These are phyloP conservation scores for Trichoderma asperellum DNA, from an alignment of 2,329 filamentous ascomycete genomes.

Conservation along the genomic window DNA sequence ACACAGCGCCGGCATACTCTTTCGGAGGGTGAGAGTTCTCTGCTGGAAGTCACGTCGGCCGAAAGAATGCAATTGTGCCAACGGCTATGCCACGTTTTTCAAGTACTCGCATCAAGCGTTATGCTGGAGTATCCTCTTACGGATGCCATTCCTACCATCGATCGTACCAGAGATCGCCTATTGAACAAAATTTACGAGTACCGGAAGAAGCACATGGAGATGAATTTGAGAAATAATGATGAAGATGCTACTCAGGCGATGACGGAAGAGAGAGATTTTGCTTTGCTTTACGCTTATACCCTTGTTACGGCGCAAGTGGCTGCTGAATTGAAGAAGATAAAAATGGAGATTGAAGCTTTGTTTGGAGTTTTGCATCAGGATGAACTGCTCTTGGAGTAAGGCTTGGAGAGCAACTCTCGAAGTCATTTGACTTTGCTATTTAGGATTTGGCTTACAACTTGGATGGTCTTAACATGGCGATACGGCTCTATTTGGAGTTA, in stretches of 20 bases:
- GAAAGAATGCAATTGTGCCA: constrained; percentile 83
- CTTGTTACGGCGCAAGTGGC: constrained; percentile 69
- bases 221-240: constrained; percentile 32
- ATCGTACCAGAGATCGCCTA: constrained; percentile 77
- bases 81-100: constrained; percentile 84
- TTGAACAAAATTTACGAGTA: constrained; percentile 89
- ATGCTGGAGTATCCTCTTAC: constrained; percentile 94
- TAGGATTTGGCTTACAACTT: background rate
- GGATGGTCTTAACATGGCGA: background rate
- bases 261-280: constrained; percentile 80
- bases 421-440: background rate
- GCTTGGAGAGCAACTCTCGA: background rate
- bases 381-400: constrained; percentile 58
- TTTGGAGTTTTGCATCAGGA: constrained; percentile 68
- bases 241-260: constrained; percentile 40
- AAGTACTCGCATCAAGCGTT: constrained; percentile 87
- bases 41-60: constrained; percentile 76
- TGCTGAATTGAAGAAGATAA: constrained; percentile 64
- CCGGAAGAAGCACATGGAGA: constrained; percentile 65
- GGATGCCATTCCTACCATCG: constrained; percentile 83
- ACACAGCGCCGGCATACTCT: constrained; percentile 73
- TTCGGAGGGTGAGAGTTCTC: constrained; percentile 77
- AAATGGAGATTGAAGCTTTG: constrained; percentile 63
- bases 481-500: background rate
- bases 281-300: constrained; percentile 88